Evolutionary conservation across 306 rosid genomes (phyloP), one percentile per base, ranked within the genome.

Genomic region (Fagus sylvatica): DNA sequence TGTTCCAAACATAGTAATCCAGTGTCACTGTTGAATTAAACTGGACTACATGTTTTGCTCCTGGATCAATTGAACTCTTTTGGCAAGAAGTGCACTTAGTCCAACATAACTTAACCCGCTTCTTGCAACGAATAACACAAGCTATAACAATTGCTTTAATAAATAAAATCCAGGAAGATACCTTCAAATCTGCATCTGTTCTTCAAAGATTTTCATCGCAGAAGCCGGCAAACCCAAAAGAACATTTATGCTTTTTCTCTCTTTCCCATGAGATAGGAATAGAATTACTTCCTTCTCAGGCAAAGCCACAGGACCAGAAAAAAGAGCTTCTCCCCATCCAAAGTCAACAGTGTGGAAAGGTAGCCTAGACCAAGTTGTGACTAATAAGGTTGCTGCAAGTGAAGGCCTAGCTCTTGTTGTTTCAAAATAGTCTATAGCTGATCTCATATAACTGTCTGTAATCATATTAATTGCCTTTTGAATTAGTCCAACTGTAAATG

Each of bases 241-340:
- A 75, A 93, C 93, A 67, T 88, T 86, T 51, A 84, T 53, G 75
- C 91, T 87, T 75, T 85, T 88, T 76, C 88, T 87, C 13, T 79
- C 83, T 53, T 83, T 61, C 17, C 90, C 97, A 57, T 83, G 83
- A 32, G 97, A 74, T 5, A 93, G 83, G 82, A 91, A 91, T 74
- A 91, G 43, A 71, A 79, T 74, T 0, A 93, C 93, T 76, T 93
- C 97, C 74, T 85, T 93, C 60, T 87, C 85, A 2, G 97, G 97
- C 82, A 91, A 77, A 2, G 91, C 85, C 7, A 91, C 93, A 7
- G 96, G 97, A 30, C 96, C 96, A 5, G 96, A 90, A 61, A 84
- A 87, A 11, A 84, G 2, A 42, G 98, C 92, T 15, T 93, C 88
- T 11, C 93, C 98, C 98, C 97, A 93, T 0, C 97, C 98, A 19